phyloP scores from a whole-genome alignment of 2,329 filamentous ascomycete species.

The Scytalidium lignicola region DNA sequence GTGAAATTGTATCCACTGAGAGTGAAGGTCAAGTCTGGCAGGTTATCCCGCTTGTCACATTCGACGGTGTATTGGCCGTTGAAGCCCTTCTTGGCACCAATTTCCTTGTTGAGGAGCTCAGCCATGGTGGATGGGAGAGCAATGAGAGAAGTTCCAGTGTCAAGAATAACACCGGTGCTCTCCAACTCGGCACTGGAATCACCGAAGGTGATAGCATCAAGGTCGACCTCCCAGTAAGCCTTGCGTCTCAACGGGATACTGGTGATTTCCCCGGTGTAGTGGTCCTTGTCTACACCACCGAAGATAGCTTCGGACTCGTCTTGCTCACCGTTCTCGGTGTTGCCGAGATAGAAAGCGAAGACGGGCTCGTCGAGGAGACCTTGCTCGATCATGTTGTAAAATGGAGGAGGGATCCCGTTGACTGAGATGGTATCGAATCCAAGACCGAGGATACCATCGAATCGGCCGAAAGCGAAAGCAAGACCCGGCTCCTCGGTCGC shows the following conservation, averaged over 20 bases:
- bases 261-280: constrained; percentile 79
- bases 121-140: constrained; percentile 86
- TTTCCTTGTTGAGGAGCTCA: constrained; percentile 95
- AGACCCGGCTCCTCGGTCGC: constrained; percentile 93
- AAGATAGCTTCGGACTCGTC: constrained; percentile 84
- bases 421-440: constrained; percentile 97
- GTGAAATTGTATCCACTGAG: constrained; percentile 90
- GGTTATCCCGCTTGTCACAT: constrained; percentile 72
- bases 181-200: constrained; percentile 83
- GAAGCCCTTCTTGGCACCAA: constrained; percentile 95
- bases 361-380: constrained; percentile 84
- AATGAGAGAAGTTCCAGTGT: constrained; percentile 97
- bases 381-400: constrained; percentile 94
- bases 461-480: constrained; percentile 95
- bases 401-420: constrained; percentile 88
- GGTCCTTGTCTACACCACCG: constrained; percentile 77
- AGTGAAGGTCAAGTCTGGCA: constrained; percentile 89
- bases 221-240: constrained; percentile 99
- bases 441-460: constrained; percentile 93
- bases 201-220: constrained; percentile 87
- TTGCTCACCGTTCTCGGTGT: constrained; percentile 59
- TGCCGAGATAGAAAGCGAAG: constrained; percentile 93
- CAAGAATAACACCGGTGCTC: constrained; percentile 91
- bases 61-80: constrained; percentile 96
- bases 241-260: constrained; percentile 95